A percentile compares a stretch with the other conserved stretches of the same genome.
Evolutionary conservation across 805 yeast species (phyloP).

Genomic region (Candida ficus): DNA sequence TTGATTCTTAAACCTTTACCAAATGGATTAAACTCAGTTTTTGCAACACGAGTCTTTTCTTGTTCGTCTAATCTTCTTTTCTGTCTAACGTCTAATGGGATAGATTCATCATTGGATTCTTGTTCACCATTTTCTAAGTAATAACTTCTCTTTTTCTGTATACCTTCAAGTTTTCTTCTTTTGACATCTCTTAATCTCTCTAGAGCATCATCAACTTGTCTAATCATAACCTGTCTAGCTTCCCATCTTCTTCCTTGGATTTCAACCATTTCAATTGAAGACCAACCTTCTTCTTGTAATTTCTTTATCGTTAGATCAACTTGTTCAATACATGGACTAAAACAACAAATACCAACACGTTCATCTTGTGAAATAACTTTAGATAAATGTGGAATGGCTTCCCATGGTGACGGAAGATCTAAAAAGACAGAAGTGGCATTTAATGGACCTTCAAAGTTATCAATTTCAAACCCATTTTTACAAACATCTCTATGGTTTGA

Average conservation of each 20-base stretch:
- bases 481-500: slow-evolving; percentile 93
- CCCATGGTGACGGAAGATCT: slow-evolving; percentile 97
- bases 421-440: slow-evolving; percentile 74
- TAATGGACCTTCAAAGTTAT: slow-evolving; percentile 31
- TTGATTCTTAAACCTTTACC: slow-evolving; percentile 81
- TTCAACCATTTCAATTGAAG: slow-evolving; percentile 85
- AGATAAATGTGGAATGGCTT: slow-evolving; percentile 72
- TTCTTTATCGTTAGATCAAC: slow-evolving; percentile 82
- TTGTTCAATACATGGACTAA: slow-evolving; percentile 97
- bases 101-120: slow-evolving; percentile 20
- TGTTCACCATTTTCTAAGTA: slow-evolving; percentile 22
- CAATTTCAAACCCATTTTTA: slow-evolving; percentile 68
- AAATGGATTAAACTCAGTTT: slow-evolving; percentile 78
- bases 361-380: slow-evolving; percentile 48
- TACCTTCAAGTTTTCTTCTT: slow-evolving; percentile 59
- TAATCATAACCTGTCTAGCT: slow-evolving; percentile 82
- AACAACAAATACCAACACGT: slow-evolving; percentile 79
- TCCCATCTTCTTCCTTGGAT: slow-evolving; percentile 83
- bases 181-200: slow-evolving; percentile 77
- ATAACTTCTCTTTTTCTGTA: slow-evolving; percentile 44
- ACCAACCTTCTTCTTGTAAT: slow-evolving; percentile 75
- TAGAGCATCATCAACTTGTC: slow-evolving; percentile 74
- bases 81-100: slow-evolving; percentile 19
- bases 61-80: slow-evolving; percentile 22
- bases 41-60: slow-evolving; percentile 28